A percentile compares a stretch with the other conserved stretches of the same genome.
Conservation (phyloP, 225 moss, liverwort and hornwort genomes). For the Polytrichum formosum region DNA sequence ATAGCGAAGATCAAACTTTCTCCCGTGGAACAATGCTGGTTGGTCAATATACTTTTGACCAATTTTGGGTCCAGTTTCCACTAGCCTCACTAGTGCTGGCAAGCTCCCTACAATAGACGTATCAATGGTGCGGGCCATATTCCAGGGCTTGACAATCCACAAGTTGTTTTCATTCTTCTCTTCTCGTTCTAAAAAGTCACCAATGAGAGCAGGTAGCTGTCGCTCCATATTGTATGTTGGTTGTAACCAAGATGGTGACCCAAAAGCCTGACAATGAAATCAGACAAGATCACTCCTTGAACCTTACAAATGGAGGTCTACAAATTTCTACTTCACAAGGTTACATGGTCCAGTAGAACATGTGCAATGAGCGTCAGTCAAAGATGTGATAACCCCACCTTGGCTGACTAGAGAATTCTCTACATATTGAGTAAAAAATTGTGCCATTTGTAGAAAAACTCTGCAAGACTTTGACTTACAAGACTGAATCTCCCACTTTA, state of each 20-base stretch:
- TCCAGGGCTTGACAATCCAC: constrained; percentile 99
- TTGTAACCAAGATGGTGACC: constrained; percentile 72
- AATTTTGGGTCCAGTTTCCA: constrained; percentile 97
- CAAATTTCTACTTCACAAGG: too few species aligned
- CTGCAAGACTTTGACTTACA: too few species aligned
- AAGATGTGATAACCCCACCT: too few species aligned
- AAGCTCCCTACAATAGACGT: constrained; percentile 78
- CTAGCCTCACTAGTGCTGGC: constrained; percentile 80
- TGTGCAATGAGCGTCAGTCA: too few species aligned
- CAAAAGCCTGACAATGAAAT: constrained; percentile 58
- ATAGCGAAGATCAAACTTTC: constrained; percentile 94
- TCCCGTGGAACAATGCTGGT: constrained; percentile 78
- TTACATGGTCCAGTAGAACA: too few species aligned
- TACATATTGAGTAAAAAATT: too few species aligned
- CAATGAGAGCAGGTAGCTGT: constrained; percentile 67
- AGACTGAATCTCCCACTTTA: too few species aligned
- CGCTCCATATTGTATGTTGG: constrained; percentile 90
- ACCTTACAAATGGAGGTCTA: too few species aligned
- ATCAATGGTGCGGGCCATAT: constrained; percentile 98
- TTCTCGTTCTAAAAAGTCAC: constrained; percentile 74
- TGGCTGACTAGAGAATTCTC: too few species aligned
- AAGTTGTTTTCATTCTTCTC: constrained; percentile 58
- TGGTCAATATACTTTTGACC: constrained; percentile 88
- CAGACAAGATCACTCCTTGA: too few species aligned
- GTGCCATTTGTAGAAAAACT: too few species aligned